Evolutionary conservation across 2,329 filamentous ascomycete genomes (phyloP).

Genomic region (Colletotrichum orchidophilum): DNA sequence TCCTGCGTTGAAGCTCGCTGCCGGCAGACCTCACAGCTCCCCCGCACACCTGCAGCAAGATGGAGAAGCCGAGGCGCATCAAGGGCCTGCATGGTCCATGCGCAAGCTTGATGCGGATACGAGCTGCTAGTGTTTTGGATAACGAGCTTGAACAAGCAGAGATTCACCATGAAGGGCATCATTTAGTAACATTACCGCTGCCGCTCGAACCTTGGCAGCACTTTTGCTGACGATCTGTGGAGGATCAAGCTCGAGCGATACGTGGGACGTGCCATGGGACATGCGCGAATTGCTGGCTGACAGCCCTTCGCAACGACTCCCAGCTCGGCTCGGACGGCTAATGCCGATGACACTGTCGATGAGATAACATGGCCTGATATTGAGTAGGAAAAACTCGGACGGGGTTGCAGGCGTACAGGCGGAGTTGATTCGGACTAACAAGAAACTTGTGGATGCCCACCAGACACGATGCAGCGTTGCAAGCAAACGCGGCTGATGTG

Average conservation of each 20-base stretch:
- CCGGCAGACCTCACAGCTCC: background rate
- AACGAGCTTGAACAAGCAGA: background rate
- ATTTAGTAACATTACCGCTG: background rate
- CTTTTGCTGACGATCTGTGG: background rate
- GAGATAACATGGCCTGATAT: background rate
- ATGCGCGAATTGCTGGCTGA: background rate
- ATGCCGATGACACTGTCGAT: background rate
- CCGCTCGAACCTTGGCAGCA: background rate
- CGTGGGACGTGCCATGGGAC: background rate
- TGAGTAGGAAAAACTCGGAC: background rate
- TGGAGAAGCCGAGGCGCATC: background rate
- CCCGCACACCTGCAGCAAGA: background rate
- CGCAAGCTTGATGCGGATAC: background rate
- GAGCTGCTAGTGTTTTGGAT: background rate
- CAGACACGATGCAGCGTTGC: background rate
- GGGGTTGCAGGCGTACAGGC: background rate
- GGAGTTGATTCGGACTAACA: background rate
- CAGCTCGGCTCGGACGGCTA: background rate
- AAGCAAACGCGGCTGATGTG: background rate
- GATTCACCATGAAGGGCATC: background rate
- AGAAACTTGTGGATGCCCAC: constrained; percentile 1
- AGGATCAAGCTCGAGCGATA: background rate
- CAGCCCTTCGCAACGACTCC: background rate
- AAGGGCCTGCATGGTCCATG: background rate
- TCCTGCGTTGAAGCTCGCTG: background rate